A percentile compares a stretch with the other conserved stretches of the same genome.
phyloP scores from a whole-genome alignment of 2,329 filamentous ascomycete species.

The Ustilaginoidea virens region DNA sequence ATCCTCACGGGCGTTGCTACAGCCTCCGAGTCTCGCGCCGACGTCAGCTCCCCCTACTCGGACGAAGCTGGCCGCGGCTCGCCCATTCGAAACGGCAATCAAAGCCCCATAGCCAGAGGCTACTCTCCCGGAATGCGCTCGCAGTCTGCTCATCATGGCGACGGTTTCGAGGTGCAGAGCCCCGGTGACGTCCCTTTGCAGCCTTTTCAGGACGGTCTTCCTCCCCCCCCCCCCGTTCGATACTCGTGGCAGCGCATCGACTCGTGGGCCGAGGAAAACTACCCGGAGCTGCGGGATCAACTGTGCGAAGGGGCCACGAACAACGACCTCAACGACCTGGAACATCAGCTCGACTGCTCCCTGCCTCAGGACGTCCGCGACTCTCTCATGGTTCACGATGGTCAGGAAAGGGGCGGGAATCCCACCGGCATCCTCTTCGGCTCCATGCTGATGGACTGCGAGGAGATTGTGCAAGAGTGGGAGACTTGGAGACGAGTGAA shows the following conservation, averaged over 20 bases:
- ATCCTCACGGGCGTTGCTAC: slow-evolving; percentile 80
- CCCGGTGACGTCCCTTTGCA: slow-evolving; percentile 90
- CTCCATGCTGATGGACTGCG: slow-evolving; percentile 91
- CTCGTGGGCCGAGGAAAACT: slow-evolving; percentile 85
- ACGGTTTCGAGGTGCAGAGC: slow-evolving; percentile 55
- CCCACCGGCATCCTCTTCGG: slow-evolving; percentile 90
- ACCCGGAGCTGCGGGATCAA: slow-evolving; percentile 87
- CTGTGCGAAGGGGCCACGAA: slow-evolving; percentile 79
- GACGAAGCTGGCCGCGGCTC: slow-evolving; percentile 50
- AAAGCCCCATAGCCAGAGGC: slow-evolving; percentile 41
- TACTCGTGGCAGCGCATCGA: slow-evolving; percentile 96
- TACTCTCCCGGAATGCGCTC: slow-evolving; percentile 87
- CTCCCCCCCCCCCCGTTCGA: slow-evolving; percentile 70
- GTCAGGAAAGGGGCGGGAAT: slow-evolving; percentile 84
- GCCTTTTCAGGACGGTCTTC: slow-evolving; percentile 79
- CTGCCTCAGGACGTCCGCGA: slow-evolving; percentile 88
- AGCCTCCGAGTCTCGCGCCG: slow-evolving; percentile 73
- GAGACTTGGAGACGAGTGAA: slow-evolving; percentile 92
- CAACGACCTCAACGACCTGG: slow-evolving; percentile 93
- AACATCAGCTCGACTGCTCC: slow-evolving; percentile 89
- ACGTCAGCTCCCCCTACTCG: slow-evolving; percentile 64
- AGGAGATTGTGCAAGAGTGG: slow-evolving; percentile 97
- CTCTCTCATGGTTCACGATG: slow-evolving; percentile 80
- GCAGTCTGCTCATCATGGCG: slow-evolving; percentile 49
- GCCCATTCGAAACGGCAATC: slow-evolving; percentile 33